phyloP scores from a whole-genome alignment of 75 land plant species.

The Picea sitchensis region DNA sequence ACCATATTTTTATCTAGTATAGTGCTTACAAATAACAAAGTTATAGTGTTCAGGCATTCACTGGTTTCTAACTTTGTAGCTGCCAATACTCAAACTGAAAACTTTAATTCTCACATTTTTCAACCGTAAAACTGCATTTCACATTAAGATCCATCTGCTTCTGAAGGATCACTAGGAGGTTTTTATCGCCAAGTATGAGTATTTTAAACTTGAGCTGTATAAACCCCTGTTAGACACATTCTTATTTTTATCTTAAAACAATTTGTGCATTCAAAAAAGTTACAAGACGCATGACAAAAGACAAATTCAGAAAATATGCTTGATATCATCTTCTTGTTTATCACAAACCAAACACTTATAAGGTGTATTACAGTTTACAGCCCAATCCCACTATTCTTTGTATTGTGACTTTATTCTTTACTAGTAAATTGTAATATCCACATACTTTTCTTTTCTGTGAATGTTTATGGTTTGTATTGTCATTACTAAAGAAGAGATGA shows the following conservation, averaged over 20 bases:
- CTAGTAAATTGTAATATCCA: background rate
- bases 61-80: no score
- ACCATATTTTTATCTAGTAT: no score
- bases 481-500: background rate
- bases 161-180: background rate
- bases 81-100: no score
- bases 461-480: no score
- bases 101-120: background rate
- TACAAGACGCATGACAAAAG: background rate
- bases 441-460: background rate
- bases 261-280: no score
- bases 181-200: background rate
- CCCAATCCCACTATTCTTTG: background rate
- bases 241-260: background rate
- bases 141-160: background rate
- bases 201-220: background rate
- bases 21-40: no score
- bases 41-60: no score
- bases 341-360: no score
- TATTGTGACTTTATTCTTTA: background rate
- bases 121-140: background rate
- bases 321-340: background rate
- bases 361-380: no score
- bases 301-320: background rate
- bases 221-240: background rate